Evolutionary conservation across 1,284 basidiomycete species (phyloP).

Genomic region (Apiotrichum gamsii): DNA sequence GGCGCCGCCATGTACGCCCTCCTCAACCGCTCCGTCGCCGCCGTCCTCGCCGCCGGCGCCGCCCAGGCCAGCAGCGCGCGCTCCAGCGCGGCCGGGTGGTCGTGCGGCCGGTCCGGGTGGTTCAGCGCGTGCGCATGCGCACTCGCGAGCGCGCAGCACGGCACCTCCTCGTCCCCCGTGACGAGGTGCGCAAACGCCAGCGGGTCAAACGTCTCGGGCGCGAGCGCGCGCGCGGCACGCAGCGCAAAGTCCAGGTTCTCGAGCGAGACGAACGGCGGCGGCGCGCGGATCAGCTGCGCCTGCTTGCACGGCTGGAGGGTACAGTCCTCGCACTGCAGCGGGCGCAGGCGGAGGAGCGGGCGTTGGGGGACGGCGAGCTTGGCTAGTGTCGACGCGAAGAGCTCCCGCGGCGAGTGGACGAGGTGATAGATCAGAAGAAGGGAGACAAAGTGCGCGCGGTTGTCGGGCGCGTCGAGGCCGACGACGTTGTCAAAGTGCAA

Average conservation of each 20-base stretch:
- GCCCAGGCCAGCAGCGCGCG: conserved; percentile 31
- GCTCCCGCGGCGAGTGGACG: conserved; percentile 15
- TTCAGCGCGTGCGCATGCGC: too few relatives aligned
- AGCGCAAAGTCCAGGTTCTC: conserved; percentile 4
- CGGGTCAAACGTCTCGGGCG: conserved; percentile 29
- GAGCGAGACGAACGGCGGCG: neutral
- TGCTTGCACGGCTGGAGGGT: too few relatives aligned
- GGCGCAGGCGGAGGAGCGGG: neutral
- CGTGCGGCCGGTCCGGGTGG: neutral
- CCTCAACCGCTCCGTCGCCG: conserved; percentile 27
- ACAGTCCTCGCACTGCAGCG: neutral
- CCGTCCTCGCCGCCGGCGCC: conserved; percentile 20
- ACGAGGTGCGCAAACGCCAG: conserved; percentile 21
- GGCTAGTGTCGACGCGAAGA: conserved; percentile 1
- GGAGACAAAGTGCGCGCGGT: conserved; percentile 25
- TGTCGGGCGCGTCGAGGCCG: conserved; percentile 1
- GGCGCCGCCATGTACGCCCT: conserved; percentile 27
- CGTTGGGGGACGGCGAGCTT: conserved; percentile 1
- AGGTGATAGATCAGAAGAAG: conserved; percentile 36
- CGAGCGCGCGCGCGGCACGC: conserved; percentile 15
- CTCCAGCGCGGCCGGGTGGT: conserved; percentile 16
- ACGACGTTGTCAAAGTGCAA: neutral
- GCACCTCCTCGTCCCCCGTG: neutral
- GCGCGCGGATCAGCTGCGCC: neutral
- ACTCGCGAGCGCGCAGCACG: too few relatives aligned